Base-by-base conservation (phyloP, 2,329 filamentous ascomycete genomes). In the Fusarium devonianum region DNA sequence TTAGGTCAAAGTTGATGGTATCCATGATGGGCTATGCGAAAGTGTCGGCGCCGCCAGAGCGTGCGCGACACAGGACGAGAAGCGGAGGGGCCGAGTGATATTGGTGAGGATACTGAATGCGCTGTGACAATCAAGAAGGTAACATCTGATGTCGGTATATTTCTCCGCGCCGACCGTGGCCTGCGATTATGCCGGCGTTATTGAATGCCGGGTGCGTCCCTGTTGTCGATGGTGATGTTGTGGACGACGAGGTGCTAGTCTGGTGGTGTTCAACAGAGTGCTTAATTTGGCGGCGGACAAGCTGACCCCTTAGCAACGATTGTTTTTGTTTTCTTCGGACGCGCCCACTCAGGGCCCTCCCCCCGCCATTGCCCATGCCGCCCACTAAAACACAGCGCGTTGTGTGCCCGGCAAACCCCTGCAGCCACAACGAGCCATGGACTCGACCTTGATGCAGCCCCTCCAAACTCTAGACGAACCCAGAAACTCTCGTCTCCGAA, bases 1-100 rank as follows among this genome's bases (percentile, higher is more conserved):
- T 96, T 74, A 99, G 90, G 73, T 97, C 90, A 76, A 99, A 99
- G 68, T 87, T 83, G 70, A 92, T 83, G 77, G 89, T 89, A 67
- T 79, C 88, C 86, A 88, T 88, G 70, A 58, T 72, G 65, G 71
- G 63, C 67, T 47, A 48, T 51, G 40, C 25, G 36, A 52, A 49
- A 30, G 37, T 36, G 49, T 56, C 58, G 59, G 49, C 42, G 53
- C 58, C 55, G 39, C 53, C 28, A 43, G 36, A 37, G 38, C 25
- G 53, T 49, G 60, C 49, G 53, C 46, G 39, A 35, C 45, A n/a
- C n/a, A 54, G 43, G 54, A 14, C 37, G 45, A 33, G 40, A 39
- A 59, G 39, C 32, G 45, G 39, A 34, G 34, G 41, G 37, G 49
- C 41, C 26, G n/a, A 28, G 33, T 37, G 17, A 19, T 26, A 30